phyloP scores from a whole-genome alignment of 2,329 filamentous ascomycete species.

The Ustulina deusta region DNA sequence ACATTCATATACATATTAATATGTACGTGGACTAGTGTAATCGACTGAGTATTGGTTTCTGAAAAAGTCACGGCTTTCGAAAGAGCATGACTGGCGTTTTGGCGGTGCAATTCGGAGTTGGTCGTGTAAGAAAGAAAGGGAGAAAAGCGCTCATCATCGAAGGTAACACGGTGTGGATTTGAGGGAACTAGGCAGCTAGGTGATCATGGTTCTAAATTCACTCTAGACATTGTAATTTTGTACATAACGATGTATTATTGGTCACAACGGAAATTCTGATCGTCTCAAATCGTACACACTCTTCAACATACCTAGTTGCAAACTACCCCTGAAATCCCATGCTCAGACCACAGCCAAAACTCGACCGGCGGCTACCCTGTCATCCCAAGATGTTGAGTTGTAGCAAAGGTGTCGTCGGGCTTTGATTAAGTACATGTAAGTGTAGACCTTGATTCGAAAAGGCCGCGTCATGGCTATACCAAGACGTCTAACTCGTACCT shows the following conservation, averaged over 20 bases:
- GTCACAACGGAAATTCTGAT: slow-evolving; percentile 24
- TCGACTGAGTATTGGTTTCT: slow-evolving; percentile 16
- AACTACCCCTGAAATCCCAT: neutral
- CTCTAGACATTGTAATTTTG: slow-evolving; percentile 37
- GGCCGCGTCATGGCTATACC: too few relatives aligned
- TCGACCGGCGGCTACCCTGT: too few relatives aligned
- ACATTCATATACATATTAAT: slow-evolving; percentile 1
- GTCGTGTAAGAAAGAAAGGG: slow-evolving; percentile 33
- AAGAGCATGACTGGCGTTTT: slow-evolving; percentile 41
- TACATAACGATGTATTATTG: slow-evolving; percentile 38
- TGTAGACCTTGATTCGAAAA: too few relatives aligned
- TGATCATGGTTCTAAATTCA: slow-evolving; percentile 25
- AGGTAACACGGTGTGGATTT: slow-evolving; percentile 29
- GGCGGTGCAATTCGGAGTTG: slow-evolving; percentile 36
- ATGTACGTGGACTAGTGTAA: slow-evolving; percentile 1
- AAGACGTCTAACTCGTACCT: too few relatives aligned
- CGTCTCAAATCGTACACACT: neutral
- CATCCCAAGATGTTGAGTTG: too few relatives aligned
- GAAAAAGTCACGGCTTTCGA: slow-evolving; percentile 30
- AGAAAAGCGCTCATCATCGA: slow-evolving; percentile 25
- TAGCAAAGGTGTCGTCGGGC: too few relatives aligned
- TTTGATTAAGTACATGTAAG: too few relatives aligned
- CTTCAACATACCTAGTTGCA: neutral
- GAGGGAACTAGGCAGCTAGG: slow-evolving; percentile 17
- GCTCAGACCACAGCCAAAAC: neutral